Conservation (phyloP, 2,329 filamentous ascomycete genomes). For the Exophiala viscosa region DNA sequence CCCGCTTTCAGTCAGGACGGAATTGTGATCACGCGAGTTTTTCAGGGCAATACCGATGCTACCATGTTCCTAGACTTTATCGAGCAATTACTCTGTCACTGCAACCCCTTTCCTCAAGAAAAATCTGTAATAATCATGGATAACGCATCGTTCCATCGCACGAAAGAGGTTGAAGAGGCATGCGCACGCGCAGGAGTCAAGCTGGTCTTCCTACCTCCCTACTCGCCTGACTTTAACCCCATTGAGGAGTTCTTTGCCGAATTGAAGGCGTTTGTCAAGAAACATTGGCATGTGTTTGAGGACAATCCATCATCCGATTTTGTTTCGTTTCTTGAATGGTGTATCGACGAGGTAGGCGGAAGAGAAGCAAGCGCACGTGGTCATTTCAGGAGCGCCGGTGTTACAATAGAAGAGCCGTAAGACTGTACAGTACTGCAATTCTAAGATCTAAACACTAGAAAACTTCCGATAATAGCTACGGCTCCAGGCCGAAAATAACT, state of each 20-base stretch:
- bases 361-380: not conserved
- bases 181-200: constrained; percentile 33
- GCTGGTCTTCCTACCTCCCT: constrained; percentile 35
- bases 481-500: no score
- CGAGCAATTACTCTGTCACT: constrained; percentile 31
- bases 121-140: constrained; percentile 35
- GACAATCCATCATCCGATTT: constrained; percentile 28
- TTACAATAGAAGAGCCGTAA: constrained; percentile 3
- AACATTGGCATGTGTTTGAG: constrained; percentile 29
- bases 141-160: constrained; percentile 32
- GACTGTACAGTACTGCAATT: no score
- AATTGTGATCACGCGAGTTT: constrained; percentile 31
- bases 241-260: constrained; percentile 39
- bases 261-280: constrained; percentile 36
- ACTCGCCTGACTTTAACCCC: constrained; percentile 37
- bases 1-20: constrained; percentile 28
- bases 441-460: no score
- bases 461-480: no score
- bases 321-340: constrained; percentile 32
- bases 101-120: no score
- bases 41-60: constrained; percentile 32
- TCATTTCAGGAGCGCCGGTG: constrained; percentile 8
- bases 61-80: constrained; percentile 30
- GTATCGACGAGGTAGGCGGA: constrained; percentile 12
- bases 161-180: constrained; percentile 31